Evolutionary conservation across 83 land plant species (phyloP).

Genomic region (Picea abies): DNA sequence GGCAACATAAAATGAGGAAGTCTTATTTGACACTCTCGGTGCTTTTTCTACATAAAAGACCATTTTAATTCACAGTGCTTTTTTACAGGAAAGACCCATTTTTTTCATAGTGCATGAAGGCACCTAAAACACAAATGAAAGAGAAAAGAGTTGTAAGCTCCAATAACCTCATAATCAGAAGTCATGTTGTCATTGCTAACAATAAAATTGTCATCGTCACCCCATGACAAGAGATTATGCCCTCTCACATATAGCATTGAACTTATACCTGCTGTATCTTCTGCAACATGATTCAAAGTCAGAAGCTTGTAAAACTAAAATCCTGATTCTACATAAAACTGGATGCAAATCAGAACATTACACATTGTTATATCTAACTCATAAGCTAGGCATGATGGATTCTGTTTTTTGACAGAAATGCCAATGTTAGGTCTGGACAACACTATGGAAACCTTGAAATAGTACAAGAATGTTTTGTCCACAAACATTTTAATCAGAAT

Average conservation of each 20-base stretch:
- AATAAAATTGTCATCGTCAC: slow-evolving; percentile 44
- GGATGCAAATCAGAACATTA: background rate
- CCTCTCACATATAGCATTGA: slow-evolving; percentile 52
- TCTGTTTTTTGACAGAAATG: background rate
- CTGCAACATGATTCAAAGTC: slow-evolving; percentile 18
- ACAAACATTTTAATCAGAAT: background rate
- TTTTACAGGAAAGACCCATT: background rate
- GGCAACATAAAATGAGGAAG: background rate
- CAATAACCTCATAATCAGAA: slow-evolving; percentile 46
- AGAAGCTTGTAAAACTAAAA: slow-evolving; percentile 3
- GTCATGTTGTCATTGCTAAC: slow-evolving; percentile 31
- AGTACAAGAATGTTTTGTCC: background rate
- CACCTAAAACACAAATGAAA: background rate
- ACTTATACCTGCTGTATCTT: slow-evolving; percentile 33
- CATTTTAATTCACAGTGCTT: background rate
- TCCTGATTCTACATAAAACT: background rate
- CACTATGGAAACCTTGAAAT: background rate
- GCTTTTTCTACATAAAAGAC: background rate
- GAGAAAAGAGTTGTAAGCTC: background rate
- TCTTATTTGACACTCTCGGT: background rate
- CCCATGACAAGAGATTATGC: slow-evolving; percentile 35
- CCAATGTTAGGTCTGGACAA: background rate
- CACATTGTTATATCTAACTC: background rate
- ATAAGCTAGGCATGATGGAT: too few relatives aligned
- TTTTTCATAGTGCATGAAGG: background rate